Evolutionary conservation across 1,284 basidiomycete species (phyloP).

Genomic region (Ceratobasidium sp.): DNA sequence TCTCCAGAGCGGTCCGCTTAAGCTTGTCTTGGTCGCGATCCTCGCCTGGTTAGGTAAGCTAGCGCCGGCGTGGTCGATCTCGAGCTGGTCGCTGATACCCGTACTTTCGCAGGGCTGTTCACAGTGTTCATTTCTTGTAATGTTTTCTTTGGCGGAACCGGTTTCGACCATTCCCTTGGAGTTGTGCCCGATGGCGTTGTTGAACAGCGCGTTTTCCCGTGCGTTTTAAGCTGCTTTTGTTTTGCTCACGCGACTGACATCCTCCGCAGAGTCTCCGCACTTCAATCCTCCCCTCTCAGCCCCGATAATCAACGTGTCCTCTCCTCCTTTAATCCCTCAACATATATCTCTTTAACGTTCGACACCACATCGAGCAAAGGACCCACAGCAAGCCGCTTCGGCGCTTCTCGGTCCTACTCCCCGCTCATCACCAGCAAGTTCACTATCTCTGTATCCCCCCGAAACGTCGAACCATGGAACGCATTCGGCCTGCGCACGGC

Average conservation of each 20-base stretch:
- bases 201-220: slow-evolving; percentile 33
- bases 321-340: slow-evolving; percentile 3
- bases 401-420: not conserved
- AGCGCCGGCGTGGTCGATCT: not conserved
- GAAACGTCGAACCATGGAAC: slow-evolving; percentile 10
- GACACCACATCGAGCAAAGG: slow-evolving; percentile 16
- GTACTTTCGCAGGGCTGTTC: slow-evolving; percentile 27
- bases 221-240: slow-evolving; percentile 1
- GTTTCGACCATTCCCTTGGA: slow-evolving; percentile 21
- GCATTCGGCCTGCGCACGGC: slow-evolving; percentile 19
- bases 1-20: slow-evolving; percentile 39
- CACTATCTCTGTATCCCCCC: slow-evolving; percentile 4
- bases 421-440: not conserved
- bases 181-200: slow-evolving; percentile 32
- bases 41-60: slow-evolving; percentile 37
- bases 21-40: slow-evolving; percentile 13
- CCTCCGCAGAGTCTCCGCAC: slow-evolving; percentile 24
- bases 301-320: slow-evolving; percentile 5
- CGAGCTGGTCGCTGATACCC: not conserved
- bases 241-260: slow-evolving; percentile 14
- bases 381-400: slow-evolving; percentile 22
- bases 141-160: slow-evolving; percentile 14
- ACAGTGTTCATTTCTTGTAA: slow-evolving; percentile 36
- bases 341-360: slow-evolving; percentile 19
- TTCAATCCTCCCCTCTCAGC: slow-evolving; percentile 21